Evolutionary conservation across 352 stramenopile genomes (phyloP), one percentile per base, ranked within the genome.

Genomic region (Phytophthora vignae): DNA sequence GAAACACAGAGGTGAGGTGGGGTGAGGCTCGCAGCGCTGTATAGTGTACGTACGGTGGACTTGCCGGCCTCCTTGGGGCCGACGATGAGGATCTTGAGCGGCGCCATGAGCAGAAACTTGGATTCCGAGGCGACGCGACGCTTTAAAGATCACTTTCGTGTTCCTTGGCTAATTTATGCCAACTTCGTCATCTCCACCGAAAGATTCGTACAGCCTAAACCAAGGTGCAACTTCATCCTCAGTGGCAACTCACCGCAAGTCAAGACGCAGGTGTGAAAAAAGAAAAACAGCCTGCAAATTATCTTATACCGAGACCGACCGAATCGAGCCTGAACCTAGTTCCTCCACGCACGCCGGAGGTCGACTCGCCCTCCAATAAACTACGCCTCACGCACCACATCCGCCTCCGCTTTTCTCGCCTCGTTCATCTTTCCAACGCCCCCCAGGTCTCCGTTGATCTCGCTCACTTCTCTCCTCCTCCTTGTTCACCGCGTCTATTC

Each of bases 1-100:
- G 14, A 4, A n/a, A n/a, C 42, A 21, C 31, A 44, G 10, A 42
- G 7, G 14, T 44, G 2, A 59, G 10, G 12, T 57, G 38, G 9
- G 42, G 17, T 44, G 38, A 17, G 8, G 38, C 5, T 44, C 10
- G 1, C 11, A 44, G 44, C 22, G 22, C 22, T 27, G 22, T 0
- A 3, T 3, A 27, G 22, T 27, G 22, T 27, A 2, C 22, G 14
- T 76, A 92, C 84, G 33, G 73, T 87, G 25, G 83, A 90, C 71
- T 96, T 97, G 44, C 90, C 90, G 5, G 81, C 76, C 55, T 93
- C 82, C 59, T 96, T 93, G 3, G 90, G 90, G 0, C 88, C 90
- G 6, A 94, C 84, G 33, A 97, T 52, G 36, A 96, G 69, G 52
- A 97, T 64, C 74, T 97, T 97, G 44, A 95, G 77, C 64, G 81